These are phyloP conservation scores for Mycena metata DNA, from an alignment of 768 basidiomycete species.

Conservation along the genomic window DNA sequence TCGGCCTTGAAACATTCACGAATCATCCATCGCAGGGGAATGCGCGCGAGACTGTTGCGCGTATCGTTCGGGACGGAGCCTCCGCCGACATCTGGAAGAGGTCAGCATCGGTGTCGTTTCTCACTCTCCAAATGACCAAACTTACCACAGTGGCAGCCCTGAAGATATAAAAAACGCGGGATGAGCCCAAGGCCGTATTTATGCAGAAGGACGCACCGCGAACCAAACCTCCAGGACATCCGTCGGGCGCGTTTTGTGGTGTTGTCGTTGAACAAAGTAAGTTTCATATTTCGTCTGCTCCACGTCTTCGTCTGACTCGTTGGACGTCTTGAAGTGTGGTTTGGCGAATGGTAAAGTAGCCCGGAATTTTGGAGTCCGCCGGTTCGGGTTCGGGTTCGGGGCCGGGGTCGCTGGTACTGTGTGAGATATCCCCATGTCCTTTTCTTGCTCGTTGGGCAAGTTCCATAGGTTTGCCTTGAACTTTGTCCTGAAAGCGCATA, in stretches of 20 bases:
- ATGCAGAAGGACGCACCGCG: constrained; percentile 51
- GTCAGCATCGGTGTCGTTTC: constrained; percentile 1
- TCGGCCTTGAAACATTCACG: constrained; percentile 74
- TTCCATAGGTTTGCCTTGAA: constrained; percentile 55
- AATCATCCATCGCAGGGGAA: constrained; percentile 79
- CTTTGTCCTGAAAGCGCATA: constrained; percentile 49
- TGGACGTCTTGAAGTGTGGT: constrained; percentile 2
- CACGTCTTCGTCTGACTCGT: constrained; percentile 10
- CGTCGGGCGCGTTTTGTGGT: constrained; percentile 34
- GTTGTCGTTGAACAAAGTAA: constrained; percentile 37
- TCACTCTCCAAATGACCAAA: background rate
- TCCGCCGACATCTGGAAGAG: constrained; percentile 66
- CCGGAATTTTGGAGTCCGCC: too few relatives aligned
- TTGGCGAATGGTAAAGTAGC: background rate
- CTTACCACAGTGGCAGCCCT: constrained; percentile 64
- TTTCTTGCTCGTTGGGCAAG: constrained; percentile 15
- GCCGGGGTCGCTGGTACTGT: constrained; percentile 12
- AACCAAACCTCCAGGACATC: constrained; percentile 81
- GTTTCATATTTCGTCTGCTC: constrained; percentile 28
- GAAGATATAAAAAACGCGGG: constrained; percentile 29
- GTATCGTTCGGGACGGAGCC: constrained; percentile 64
- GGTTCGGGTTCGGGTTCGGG: too few relatives aligned
- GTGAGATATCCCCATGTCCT: constrained; percentile 13
- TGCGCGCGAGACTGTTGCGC: constrained; percentile 63
- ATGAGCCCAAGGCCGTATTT: too few relatives aligned